Base-by-base conservation (phyloP, 1,139 yeast species). In the Debaryomyces singareniensis region DNA sequence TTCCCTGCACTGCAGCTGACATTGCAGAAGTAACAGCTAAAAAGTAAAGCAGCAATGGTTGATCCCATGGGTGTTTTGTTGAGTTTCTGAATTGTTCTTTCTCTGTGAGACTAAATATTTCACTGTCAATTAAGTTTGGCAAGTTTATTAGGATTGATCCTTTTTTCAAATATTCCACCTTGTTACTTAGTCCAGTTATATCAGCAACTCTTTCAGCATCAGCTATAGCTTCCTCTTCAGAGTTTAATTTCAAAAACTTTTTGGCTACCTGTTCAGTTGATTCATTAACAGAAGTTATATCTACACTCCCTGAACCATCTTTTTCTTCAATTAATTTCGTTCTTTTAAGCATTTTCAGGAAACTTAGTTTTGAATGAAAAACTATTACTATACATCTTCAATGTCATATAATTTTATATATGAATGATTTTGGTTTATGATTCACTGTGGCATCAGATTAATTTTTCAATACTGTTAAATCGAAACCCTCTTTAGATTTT, bases 1-100 rank as follows among this genome's bases (percentile, higher is more conserved):
- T 80, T 43, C 93, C 91, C 49, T 80, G 87, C 25, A 82, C 83
- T 10, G 83, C 78, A 10, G 91, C 93, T 31, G 85, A 82, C 71
- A 80, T 69, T 11, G 89, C 32, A 78, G 12, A 32, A 7, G 33
- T 15, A 5, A 28, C n/a, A 7, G 36, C 36, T 15, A 33, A 25
- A 4, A 33, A 20, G 20, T 31, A 33, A n/a, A 33, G 12, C 3
- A 22, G 5, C n/a, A 12, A 25, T 9, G 25, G 20, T 23, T 33
- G 34, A 3, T 21, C 21, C 31, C 34, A 31, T 3, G 36, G 36
- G 16, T 31, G 25, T n/a, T 25, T 31, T 5, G 11, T 14, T 13
- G 22, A 27, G 15, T 29, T n/a, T 11, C 13, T 13, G 10, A 33
- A 4, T n/a, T 16, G 18, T 9, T 13, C 9, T 20, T 23, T 27